These are phyloP conservation scores for Yamadazyma pseudoaaseri DNA, from an alignment of 1,139 yeast genomes.

Conservation along the genomic window DNA sequence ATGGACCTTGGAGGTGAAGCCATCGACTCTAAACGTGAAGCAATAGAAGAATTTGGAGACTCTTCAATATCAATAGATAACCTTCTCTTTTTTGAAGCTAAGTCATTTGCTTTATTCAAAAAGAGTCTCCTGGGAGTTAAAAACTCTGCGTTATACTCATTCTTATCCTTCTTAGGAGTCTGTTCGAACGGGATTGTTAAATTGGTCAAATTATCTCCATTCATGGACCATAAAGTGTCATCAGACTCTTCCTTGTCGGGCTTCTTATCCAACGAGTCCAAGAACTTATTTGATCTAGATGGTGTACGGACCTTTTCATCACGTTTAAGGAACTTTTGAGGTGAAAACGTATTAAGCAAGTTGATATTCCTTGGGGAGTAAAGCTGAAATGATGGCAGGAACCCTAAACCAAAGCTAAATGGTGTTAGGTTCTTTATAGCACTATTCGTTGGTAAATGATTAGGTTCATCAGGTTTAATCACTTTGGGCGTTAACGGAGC, in stretches of 20 bases:
- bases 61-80: constrained; percentile 17
- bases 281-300: constrained; percentile 16
- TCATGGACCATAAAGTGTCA: constrained; percentile 32
- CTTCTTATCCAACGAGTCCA: constrained; percentile 18
- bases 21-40: constrained; percentile 35
- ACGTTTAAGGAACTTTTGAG: constrained; percentile 37
- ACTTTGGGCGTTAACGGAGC: constrained; percentile 5
- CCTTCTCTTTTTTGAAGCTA: constrained; percentile 10
- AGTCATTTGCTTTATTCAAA: constrained; percentile 4
- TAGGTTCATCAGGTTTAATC: too few relatives aligned
- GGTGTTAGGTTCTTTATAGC: constrained; percentile 24
- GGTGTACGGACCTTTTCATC: too few relatives aligned
- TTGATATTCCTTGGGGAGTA: constrained; percentile 32
- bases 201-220: constrained; percentile 23
- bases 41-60: constrained; percentile 40
- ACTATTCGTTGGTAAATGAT: too few relatives aligned
- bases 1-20: constrained; percentile 33
- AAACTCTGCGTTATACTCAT: constrained; percentile 18
- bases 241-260: constrained; percentile 12
- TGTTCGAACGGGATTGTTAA: constrained; percentile 22
- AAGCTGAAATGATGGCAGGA: constrained; percentile 46
- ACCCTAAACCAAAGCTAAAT: constrained; percentile 40
- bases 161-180: constrained; percentile 7
- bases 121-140: constrained; percentile 29
- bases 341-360: constrained; percentile 30